Percentiles rank a stretch among this genome's conserved stretches.
Evolutionary conservation across 805 yeast species (phyloP).

Genomic region (Ogataea trehaloabstinens): DNA sequence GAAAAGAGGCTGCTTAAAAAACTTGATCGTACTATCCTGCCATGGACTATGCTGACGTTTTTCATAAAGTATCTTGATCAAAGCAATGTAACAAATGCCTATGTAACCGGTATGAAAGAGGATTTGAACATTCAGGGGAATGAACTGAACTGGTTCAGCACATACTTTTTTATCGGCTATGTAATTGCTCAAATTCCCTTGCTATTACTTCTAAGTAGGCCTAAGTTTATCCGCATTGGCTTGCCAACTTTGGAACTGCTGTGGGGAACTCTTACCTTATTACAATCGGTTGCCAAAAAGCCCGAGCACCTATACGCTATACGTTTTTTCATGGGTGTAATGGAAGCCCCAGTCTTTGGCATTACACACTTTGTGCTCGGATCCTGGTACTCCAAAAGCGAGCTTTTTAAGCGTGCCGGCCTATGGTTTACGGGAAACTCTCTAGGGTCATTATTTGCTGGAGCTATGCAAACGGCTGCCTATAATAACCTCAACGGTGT

Average conservation of each 20-base stretch:
- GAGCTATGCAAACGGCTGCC: constrained; percentile 43
- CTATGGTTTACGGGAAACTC: constrained; percentile 1
- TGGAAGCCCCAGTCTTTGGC: constrained; percentile 34
- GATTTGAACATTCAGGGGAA: constrained; percentile 29
- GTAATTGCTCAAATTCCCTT: constrained; percentile 60
- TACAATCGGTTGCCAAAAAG: constrained; percentile 26
- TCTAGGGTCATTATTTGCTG: constrained; percentile 53
- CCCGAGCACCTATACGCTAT: constrained; percentile 52
- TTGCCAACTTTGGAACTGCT: constrained; percentile 52
- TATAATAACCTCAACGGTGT: constrained; percentile 24
- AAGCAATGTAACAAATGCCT: constrained; percentile 53
- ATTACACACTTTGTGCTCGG: not conserved
- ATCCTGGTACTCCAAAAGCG: constrained; percentile 4
- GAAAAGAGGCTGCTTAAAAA: constrained; percentile 7
- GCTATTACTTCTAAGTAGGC: constrained; percentile 44
- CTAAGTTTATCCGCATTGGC: constrained; percentile 46
- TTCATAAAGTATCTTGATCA: constrained; percentile 52
- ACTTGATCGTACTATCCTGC: constrained; percentile 4
- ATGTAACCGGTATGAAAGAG: constrained; percentile 64
- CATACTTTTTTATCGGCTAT: constrained; percentile 43
- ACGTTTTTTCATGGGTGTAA: constrained; percentile 58
- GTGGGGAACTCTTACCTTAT: constrained; percentile 22
- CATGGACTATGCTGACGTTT: constrained; percentile 3
- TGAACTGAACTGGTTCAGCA: constrained; percentile 21
- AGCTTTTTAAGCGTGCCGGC: constrained; percentile 6